Base-by-base conservation (phyloP, 495 filamentous ascomycete genomes). In the Gamarada debralockiae region DNA sequence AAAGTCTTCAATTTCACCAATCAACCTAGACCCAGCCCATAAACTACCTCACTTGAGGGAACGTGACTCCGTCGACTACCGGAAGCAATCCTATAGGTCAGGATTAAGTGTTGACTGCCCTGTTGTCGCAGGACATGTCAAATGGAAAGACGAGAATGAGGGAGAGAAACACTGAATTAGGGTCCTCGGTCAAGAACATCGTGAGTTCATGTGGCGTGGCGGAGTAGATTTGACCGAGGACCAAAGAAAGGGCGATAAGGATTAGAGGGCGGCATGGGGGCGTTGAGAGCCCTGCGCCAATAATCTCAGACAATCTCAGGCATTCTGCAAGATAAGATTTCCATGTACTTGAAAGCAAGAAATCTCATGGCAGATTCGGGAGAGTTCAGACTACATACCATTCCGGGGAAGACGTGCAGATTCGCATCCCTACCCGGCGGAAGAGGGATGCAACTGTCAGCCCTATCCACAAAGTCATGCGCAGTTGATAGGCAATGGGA, bases 1-100 rank as follows among this genome's bases (percentile, higher is more conserved):
- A 40, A 13, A n/a, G 2, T 18, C 17, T 40, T 20, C 13, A 14
- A 3, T 40, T 18, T 15, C 33, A 36, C 27, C 27, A 4, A 29
- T 29, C 27, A 29, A 5, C 27, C 27, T 10, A 10, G 10, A 10
- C 10, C 10, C 27, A 29, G 27, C 27, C 27, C 27, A 29, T 10
- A 29, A n/a, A 6, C 15, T 20, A n/a, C n/a, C 17, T n/a, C 3
- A 48, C 22, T 37, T 48, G 20, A 36, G 21, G 18, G 22, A 25
- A 23, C 29, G 14, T 15, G 17, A 22, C 20, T 23, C 10, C 3
- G 21, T 23, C 12, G 13, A 23, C n/a, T 15, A 24, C 34, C 22
- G 47, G 34, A 7, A 50, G 47, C 34, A 50, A 14, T 50, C 33
- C 33, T 22, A 50, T 56, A 31, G 39, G 38, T 15, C 47, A 50